Evolutionary conservation across 225 moss, liverwort and hornwort species (phyloP).

Genomic region (Thuidium tamariscinum): DNA sequence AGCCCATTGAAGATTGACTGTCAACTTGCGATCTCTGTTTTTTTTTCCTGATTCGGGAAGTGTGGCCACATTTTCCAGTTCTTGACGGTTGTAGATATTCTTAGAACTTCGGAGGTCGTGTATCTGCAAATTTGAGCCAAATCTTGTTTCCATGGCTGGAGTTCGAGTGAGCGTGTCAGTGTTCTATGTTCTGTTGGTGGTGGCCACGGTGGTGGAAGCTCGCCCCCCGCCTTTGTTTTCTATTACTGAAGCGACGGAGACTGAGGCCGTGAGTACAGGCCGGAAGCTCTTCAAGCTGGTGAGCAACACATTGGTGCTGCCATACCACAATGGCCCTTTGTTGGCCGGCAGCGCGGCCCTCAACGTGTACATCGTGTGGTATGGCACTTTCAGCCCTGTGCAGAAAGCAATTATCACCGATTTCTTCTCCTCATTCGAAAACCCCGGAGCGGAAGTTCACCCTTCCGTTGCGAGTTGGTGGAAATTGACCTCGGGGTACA

Average conservation of each 20-base stretch:
- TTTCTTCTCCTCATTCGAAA: constrained; percentile 26
- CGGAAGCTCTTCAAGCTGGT: constrained; percentile 49
- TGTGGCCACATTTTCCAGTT: background rate
- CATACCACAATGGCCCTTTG: constrained; percentile 41
- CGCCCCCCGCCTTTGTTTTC: constrained; percentile 18
- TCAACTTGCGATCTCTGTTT: background rate
- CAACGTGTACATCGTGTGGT: constrained; percentile 40
- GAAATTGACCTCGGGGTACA: constrained; percentile 33
- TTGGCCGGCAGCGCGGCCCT: constrained; percentile 2
- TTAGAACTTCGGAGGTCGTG: background rate
- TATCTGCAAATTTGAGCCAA: background rate
- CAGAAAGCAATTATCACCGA: constrained; percentile 32
- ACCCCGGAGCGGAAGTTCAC: background rate
- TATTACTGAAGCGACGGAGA: background rate
- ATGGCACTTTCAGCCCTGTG: constrained; percentile 23
- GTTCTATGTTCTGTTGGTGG: background rate
- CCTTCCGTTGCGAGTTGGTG: constrained; percentile 54
- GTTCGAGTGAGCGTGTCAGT: background rate
- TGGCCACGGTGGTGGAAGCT: constrained; percentile 9
- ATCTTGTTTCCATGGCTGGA: constrained; percentile 11
- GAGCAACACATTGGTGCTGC: constrained; percentile 20
- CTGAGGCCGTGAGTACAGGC: background rate
- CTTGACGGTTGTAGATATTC: background rate
- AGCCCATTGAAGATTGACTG: background rate
- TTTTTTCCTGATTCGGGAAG: background rate